Evolutionary conservation across 2,329 filamentous ascomycete genomes (phyloP).

Genomic region (Tolypocladium sp.): DNA sequence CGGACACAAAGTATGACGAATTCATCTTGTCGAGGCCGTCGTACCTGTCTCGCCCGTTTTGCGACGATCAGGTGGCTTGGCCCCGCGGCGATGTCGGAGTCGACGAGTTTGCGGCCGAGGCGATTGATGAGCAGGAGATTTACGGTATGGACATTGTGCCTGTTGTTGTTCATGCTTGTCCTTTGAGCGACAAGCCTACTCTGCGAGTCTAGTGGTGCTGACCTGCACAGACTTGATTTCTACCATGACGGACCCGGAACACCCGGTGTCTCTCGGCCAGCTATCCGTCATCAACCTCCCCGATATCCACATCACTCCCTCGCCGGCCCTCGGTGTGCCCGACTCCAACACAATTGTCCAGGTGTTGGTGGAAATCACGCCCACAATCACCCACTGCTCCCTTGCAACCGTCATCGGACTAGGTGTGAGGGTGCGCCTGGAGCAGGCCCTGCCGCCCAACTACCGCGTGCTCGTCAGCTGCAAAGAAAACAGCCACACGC

Average conservation of each 20-base stretch:
- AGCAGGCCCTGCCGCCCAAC: conserved; percentile 82
- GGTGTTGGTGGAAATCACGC: conserved; percentile 83
- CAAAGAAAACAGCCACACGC: conserved; percentile 92
- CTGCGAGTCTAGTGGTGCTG: background rate
- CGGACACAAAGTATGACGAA: conserved; percentile 37
- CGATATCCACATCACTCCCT: conserved; percentile 67
- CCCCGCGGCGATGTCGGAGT: conserved; percentile 29
- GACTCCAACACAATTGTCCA: conserved; percentile 51
- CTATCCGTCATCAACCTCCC: conserved; percentile 92
- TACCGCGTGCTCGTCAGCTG: conserved; percentile 89
- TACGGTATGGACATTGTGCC: conserved; percentile 53
- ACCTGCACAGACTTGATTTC: conserved; percentile 69
- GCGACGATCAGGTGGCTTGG: conserved; percentile 24
- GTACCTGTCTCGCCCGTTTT: conserved; percentile 32
- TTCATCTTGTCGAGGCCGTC: conserved; percentile 36
- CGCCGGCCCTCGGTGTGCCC: conserved; percentile 26
- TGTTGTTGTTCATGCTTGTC: background rate
- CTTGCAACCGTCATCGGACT: conserved; percentile 93
- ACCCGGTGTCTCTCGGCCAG: conserved; percentile 86
- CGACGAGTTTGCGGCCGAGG: conserved; percentile 59
- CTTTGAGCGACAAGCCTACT: background rate
- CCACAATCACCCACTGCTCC: conserved; percentile 94
- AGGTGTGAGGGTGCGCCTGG: conserved; percentile 81
- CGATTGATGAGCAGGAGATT: conserved; percentile 95
- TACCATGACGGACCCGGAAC: conserved; percentile 91